Evolutionary conservation across 1,284 basidiomycete species (phyloP).

Genomic region (Cystobasidium slooffiae): DNA sequence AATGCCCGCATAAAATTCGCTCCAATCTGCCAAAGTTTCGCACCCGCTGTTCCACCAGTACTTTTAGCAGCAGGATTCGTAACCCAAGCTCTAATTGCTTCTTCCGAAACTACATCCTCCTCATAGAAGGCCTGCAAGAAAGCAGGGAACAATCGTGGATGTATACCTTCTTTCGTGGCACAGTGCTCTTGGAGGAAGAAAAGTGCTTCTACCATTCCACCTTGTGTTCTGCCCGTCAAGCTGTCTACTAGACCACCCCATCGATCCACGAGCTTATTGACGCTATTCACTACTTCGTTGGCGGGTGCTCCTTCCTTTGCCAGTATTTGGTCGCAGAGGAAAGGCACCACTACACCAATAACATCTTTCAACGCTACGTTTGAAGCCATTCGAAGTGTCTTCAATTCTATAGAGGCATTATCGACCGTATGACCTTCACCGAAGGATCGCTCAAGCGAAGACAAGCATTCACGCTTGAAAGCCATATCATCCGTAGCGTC

Average conservation of each 20-base stretch:
- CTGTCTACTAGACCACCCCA: constrained; percentile 57
- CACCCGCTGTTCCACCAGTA: constrained; percentile 53
- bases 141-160: constrained; percentile 55
- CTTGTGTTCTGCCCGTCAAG: constrained; percentile 56
- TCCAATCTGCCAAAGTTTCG: constrained; percentile 56
- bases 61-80: constrained; percentile 48
- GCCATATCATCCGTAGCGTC: constrained; percentile 23
- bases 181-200: constrained; percentile 55
- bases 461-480: constrained; percentile 74
- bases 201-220: constrained; percentile 55
- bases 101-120: constrained; percentile 58
- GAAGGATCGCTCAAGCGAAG: constrained; percentile 85
- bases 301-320: constrained; percentile 42
- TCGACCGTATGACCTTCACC: constrained; percentile 87
- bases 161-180: constrained; percentile 43
- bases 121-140: constrained; percentile 59
- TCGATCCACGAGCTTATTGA: constrained; percentile 54
- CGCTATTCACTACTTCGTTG: constrained; percentile 48
- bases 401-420: constrained; percentile 88
- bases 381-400: constrained; percentile 90
- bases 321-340: constrained; percentile 69
- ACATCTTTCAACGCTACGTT: constrained; percentile 81
- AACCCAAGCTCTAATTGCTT: constrained; percentile 59
- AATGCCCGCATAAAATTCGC: constrained; percentile 58
- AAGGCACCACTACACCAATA: constrained; percentile 74